Conservation (phyloP, 2,329 filamentous ascomycete species). For the Xylariaceae sp. region DNA sequence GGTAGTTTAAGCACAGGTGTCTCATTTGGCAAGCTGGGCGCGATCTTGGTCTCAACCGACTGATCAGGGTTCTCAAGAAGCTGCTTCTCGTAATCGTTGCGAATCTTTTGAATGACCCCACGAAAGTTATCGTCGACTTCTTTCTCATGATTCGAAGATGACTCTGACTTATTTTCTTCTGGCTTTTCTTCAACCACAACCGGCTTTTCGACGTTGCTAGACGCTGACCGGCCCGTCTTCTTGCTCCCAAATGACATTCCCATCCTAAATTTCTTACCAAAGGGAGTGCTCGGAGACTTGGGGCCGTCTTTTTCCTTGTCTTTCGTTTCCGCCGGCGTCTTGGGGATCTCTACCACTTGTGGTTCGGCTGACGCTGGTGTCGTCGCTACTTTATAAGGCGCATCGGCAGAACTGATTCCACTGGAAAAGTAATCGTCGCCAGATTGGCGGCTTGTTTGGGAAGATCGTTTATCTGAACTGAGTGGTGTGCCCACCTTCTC, state of each 20-base stretch:
- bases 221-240: constrained; percentile 76
- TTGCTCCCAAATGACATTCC: constrained; percentile 75
- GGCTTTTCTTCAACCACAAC: constrained; percentile 77
- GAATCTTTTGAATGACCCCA: constrained; percentile 76
- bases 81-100: constrained; percentile 74
- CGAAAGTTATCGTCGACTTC: constrained; percentile 77
- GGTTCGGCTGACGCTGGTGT: constrained; percentile 55
- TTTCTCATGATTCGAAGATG: constrained; percentile 71
- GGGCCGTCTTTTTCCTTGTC: constrained; percentile 58
- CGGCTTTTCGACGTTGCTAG: constrained; percentile 73
- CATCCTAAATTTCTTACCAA: constrained; percentile 45
- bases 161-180: constrained; percentile 65
- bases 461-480: constrained; percentile 60
- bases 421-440: constrained; percentile 81
- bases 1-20: constrained; percentile 80
- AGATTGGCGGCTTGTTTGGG: constrained; percentile 66
- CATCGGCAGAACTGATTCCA: constrained; percentile 57
- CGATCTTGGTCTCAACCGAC: constrained; percentile 67
- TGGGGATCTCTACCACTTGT: constrained; percentile 48
- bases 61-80: constrained; percentile 61
- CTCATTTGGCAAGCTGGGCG: constrained; percentile 73
- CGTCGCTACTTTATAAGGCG: constrained; percentile 53
- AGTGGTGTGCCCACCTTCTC: constrained; percentile 53
- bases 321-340: constrained; percentile 65
- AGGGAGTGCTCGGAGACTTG: constrained; percentile 64